Evolutionary conservation across 768 basidiomycete species (phyloP), one percentile per base, ranked within the genome.

Genomic region (Austroboletus festivus): DNA sequence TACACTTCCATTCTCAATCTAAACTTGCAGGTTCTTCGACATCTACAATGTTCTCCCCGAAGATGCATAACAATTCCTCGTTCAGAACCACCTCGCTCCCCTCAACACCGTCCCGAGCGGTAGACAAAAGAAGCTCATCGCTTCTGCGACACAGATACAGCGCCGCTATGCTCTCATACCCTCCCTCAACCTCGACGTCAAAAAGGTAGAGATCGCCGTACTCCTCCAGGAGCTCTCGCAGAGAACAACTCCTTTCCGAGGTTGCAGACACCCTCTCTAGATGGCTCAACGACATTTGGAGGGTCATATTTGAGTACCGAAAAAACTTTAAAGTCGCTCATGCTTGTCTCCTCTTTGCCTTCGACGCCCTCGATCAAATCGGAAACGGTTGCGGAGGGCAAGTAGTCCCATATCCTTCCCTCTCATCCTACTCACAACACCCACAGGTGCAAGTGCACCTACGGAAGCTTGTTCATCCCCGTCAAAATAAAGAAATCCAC

Each of bases 231-330:
- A 82, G 44, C 68, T 86, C 5, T 61, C 74, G 69, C 50, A 71
- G 75, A 23, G 75, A 78, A 18, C 80, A 83, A 51, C 69, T 86
- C 2, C 56, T 85, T 13, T 54, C 67, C 20, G 83, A 86, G 60
- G 73, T 77, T 7, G 65, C 84, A 9, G 73, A 80, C 40, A 81
- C 72, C 54, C 61, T 86, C 20, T 65, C 75, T 0, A 57, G 58
- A n/a, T 86, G 83, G 83, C 57, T 86, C 41, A 78, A 72, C 58
- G 76, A 81, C 52, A 78, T 86, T 30, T 87, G 85, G 85, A 71
- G 61, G 45, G 70, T 75, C 26, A 78, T 78, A 9, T 85, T 78
- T 53, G 83, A 86, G 52, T 75, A 81, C 53, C 68, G 74, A 16
- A 72, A 75, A 26, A 63, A 79, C 53, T 86, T 77, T 52, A 47